Conservation (phyloP, 352 stramenopile genomes). For the Globisporangium middletonii region DNA sequence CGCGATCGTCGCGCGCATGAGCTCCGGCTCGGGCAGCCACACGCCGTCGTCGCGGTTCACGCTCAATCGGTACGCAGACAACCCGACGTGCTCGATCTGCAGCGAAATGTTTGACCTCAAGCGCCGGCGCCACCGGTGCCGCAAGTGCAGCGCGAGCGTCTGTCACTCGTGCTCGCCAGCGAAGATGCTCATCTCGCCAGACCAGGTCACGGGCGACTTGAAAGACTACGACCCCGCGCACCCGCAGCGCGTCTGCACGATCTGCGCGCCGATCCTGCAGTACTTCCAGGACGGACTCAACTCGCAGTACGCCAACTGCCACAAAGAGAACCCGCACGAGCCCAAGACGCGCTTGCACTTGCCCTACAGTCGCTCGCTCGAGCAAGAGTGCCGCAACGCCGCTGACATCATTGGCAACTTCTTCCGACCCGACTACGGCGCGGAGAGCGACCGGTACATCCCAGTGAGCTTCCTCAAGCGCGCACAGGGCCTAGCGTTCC, state of each 20-base stretch:
- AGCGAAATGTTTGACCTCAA: slow-evolving; percentile 76
- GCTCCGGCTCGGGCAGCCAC: slow-evolving; percentile 20
- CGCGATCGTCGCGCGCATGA: slow-evolving; percentile 1
- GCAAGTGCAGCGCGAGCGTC: slow-evolving; percentile 66
- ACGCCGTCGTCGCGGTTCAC: slow-evolving; percentile 16
- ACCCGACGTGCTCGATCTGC: slow-evolving; percentile 70
- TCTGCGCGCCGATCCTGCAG: slow-evolving; percentile 73
- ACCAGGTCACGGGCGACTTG: slow-evolving; percentile 43
- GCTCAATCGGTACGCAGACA: slow-evolving; percentile 44
- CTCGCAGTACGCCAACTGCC: slow-evolving; percentile 68
- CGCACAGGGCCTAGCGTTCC: slow-evolving; percentile 76
- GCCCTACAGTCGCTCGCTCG: slow-evolving; percentile 65
- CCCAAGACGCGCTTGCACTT: slow-evolving; percentile 67
- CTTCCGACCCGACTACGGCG: slow-evolving; percentile 58
- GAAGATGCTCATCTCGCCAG: slow-evolving; percentile 69
- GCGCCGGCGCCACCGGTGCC: slow-evolving; percentile 58
- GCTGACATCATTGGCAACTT: slow-evolving; percentile 81
- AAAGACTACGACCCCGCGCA: slow-evolving; percentile 69
- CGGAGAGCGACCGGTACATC: slow-evolving; percentile 72
- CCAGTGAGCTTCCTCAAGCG: slow-evolving; percentile 76
- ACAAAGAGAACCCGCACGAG: slow-evolving; percentile 79
- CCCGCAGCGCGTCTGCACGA: slow-evolving; percentile 76
- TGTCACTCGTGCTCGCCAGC: slow-evolving; percentile 66
- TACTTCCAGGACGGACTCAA: slow-evolving; percentile 66
- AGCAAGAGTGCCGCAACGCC: slow-evolving; percentile 70